phyloP scores from a whole-genome alignment of 441 rosid genomes.

The Populus tomentosa region DNA sequence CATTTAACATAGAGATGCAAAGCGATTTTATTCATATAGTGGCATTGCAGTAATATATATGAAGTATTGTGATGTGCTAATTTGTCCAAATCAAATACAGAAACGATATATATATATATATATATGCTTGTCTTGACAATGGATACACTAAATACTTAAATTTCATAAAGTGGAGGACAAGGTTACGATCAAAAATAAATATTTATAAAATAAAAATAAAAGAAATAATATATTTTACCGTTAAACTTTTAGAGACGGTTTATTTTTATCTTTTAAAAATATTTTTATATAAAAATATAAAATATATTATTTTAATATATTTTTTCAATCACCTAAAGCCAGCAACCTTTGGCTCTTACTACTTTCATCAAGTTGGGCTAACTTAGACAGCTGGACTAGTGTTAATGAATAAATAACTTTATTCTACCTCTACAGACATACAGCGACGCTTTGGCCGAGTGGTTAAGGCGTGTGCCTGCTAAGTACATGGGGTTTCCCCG shows the following conservation, averaged over 20 bases:
- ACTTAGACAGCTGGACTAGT: accelerated
- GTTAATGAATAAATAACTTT: accelerated
- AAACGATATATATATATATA: not conserved
- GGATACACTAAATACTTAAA: not conserved
- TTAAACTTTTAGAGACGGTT: no score
- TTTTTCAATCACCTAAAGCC: no score
- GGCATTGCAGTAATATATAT: not conserved
- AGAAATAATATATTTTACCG: no score
- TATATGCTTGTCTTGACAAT: not conserved
- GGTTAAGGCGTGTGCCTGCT: conserved; percentile 99
- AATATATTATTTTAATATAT: no score
- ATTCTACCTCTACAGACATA: accelerated
- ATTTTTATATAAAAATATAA: no score
- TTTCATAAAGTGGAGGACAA: not conserved
- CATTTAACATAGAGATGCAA: not conserved
- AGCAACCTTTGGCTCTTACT: not conserved
- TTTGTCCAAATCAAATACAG: not conserved
- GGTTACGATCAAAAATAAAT: not conserved
- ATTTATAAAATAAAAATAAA: not conserved
- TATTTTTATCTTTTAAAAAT: no score
- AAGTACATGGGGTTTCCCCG: conserved; percentile 92
- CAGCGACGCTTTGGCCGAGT: conserved; percentile 50
- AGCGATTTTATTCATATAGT: not conserved
- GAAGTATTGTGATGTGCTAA: no score
- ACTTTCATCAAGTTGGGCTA: not conserved